phyloP scores from a whole-genome alignment of 306 rosid species.

The Myrica gale region DNA sequence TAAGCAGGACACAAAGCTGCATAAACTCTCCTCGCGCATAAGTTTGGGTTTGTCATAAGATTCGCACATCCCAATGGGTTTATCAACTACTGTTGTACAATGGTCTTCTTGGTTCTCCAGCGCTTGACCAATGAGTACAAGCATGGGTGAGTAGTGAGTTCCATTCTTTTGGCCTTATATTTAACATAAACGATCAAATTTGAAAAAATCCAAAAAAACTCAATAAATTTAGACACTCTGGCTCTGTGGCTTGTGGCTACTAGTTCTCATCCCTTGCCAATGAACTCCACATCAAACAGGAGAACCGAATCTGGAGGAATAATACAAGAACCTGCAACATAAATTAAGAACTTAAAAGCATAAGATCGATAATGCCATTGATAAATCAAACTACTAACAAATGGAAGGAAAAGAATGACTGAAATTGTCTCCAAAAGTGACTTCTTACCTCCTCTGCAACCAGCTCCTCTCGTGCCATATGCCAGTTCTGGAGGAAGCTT shows the following conservation, averaged over 20 bases:
- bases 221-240: not conserved
- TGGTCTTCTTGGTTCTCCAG: too few relatives aligned
- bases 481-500: constrained; percentile 94
- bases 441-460: constrained; percentile 82
- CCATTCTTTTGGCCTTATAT: too few relatives aligned
- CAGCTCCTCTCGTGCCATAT: constrained; percentile 91
- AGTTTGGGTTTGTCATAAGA: too few relatives aligned
- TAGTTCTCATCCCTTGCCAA: constrained; percentile 66
- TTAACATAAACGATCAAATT: not conserved
- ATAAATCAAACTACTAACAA: not conserved
- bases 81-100: too few relatives aligned
- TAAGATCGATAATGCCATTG: not conserved
- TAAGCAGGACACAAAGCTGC: too few relatives aligned
- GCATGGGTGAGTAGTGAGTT: too few relatives aligned
- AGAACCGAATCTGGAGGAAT: constrained; percentile 90
- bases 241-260: not conserved
- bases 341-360: not conserved
- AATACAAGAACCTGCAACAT: constrained; percentile 73
- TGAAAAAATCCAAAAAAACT: not conserved
- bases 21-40: too few relatives aligned
- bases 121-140: too few relatives aligned
- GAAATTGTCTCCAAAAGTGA: constrained; percentile 2
- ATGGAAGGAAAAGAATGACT: not conserved
- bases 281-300: constrained; percentile 81
- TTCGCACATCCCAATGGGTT: too few relatives aligned